phyloP scores from a whole-genome alignment of 768 basidiomycete species.

The Russula lepida region DNA sequence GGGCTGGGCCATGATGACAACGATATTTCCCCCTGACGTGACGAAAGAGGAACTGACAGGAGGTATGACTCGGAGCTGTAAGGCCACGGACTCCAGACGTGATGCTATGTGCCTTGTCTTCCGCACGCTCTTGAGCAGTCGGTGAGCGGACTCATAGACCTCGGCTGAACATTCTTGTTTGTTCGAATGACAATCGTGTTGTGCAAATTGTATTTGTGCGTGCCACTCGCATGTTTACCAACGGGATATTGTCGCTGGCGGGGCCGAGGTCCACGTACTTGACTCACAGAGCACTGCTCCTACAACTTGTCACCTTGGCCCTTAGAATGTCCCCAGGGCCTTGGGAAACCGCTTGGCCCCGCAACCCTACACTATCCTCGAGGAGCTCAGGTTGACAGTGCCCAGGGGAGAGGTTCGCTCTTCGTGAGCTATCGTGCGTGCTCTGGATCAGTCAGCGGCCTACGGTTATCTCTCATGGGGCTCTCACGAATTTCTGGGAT shows the following conservation, averaged over 20 bases:
- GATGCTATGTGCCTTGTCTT: neutral
- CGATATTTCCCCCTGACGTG: neutral
- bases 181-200: neutral
- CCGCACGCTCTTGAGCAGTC: neutral
- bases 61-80: neutral
- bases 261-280: neutral
- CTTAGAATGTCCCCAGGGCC: neutral
- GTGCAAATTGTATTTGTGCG: neutral
- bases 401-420: neutral
- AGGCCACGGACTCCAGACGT: neutral
- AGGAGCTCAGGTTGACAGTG: slow-evolving; percentile 2
- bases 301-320: neutral
- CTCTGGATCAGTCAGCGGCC: slow-evolving; percentile 3
- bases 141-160: neutral
- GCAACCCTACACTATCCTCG: neutral
- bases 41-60: neutral
- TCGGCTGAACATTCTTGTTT: slow-evolving; percentile 4
- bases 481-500: no score
- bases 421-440: slow-evolving; percentile 9
- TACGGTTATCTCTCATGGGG: neutral
- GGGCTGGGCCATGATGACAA: neutral
- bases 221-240: no score
- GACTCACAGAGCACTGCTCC: neutral
- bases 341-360: neutral
- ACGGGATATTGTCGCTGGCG: neutral